Evolutionary conservation across 2,329 filamentous ascomycete genomes (phyloP), one percentile per base, ranked within the genome.

Genomic region (Teratosphaeria nubilosa): DNA sequence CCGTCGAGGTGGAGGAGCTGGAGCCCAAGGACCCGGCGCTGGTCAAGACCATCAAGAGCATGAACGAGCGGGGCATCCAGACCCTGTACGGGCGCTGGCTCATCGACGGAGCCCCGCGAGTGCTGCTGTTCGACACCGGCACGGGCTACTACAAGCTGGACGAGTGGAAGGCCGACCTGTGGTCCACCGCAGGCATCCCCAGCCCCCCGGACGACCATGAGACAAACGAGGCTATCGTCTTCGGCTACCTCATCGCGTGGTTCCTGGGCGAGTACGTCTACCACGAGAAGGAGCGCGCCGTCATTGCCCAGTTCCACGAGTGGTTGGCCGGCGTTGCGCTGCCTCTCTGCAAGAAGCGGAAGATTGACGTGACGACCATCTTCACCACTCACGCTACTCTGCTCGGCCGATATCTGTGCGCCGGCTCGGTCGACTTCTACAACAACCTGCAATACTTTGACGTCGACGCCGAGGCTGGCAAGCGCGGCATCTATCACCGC

Each of bases 241-340:
- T 97, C 77, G 94, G 94, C 55, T 99, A 99, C 72, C 77, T 99
- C 59, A 90, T 97, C 51, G 91, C 94, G 32, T 99, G 94, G 94
- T 97, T 97, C 75, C 78, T 99, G 63, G 94, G 94, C 77, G 94
- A 97, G 91, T 97, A 91, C 73, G 90, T 96, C 62, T 90, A 86
- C 69, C 91, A 96, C 73, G 92, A 97, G 76, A 94, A 89, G 75
- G 86, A 86, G 65, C 88, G 85, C 70, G 94, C 94, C 3, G 90
- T 99, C 64, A 94, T 97, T 74, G 94, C 91, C 58, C 94, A 99
- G 75, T 97, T 97, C 79, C 94, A 99, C 78, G 94, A 99, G 76
- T 99, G 94, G 94, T 83, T 99, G 57, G 87, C 94, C 11, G 94
- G 92, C 75, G 94, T 97, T 54, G 92, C 90, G 55, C 80, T 97